Evolutionary conservation across 495 filamentous ascomycete species (phyloP).

Genomic region (Penicillium subrubescens): DNA sequence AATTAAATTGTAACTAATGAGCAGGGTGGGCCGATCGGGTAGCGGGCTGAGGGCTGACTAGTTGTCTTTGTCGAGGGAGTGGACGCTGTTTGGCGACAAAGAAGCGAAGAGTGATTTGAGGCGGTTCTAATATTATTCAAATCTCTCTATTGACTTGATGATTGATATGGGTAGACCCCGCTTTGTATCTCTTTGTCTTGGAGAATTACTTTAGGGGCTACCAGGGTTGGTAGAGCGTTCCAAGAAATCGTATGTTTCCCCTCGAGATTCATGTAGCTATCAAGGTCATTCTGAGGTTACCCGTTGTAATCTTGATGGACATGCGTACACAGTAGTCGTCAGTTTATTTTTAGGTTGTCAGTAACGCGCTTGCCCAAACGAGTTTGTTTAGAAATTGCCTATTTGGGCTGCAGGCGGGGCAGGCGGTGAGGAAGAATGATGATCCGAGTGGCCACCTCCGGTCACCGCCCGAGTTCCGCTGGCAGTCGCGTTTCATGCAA

Average conservation of each 20-base stretch:
- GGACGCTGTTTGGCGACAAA: background rate
- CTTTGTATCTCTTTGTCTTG: background rate
- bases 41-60: too few relatives aligned
- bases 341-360: background rate
- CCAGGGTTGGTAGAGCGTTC: background rate
- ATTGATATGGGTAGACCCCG: background rate
- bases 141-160: background rate
- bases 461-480: conserved; percentile 23
- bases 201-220: background rate
- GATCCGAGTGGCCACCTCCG: conserved; percentile 25
- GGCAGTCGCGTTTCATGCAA: conserved; percentile 29
- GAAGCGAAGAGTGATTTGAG: background rate
- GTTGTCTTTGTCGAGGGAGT: too few relatives aligned
- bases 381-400: conserved; percentile 31
- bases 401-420: background rate
- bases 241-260: background rate
- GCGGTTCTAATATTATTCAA: background rate
- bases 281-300: background rate
- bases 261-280: background rate
- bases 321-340: too few relatives aligned
- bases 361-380: background rate
- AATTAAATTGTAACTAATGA: background rate
- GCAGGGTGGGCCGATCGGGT: background rate
- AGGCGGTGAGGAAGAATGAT: conserved; percentile 32
- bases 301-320: background rate